phyloP scores from a whole-genome alignment of 345 rosid species.

The Pelargonium nanum region DNA sequence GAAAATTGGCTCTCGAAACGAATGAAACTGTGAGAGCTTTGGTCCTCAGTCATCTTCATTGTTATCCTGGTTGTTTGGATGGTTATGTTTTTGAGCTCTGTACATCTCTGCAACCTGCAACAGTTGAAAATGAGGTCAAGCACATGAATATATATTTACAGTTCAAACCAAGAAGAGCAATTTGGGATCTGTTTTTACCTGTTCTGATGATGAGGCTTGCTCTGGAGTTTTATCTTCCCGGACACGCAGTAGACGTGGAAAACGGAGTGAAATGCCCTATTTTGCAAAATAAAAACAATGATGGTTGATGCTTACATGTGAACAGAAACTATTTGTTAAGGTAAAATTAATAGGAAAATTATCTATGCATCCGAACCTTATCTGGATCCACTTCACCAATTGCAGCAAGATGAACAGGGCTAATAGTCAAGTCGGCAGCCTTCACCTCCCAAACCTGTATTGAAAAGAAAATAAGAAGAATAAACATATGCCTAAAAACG shows the following conservation, averaged over 20 bases:
- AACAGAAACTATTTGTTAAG: not conserved
- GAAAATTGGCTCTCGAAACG: not conserved
- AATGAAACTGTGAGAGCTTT: not conserved
- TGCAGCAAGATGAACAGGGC: slow-evolving; percentile 91
- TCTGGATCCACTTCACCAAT: slow-evolving; percentile 65
- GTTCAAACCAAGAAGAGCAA: not conserved
- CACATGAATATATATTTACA: not conserved
- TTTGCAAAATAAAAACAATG: not conserved
- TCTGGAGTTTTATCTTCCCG: slow-evolving; percentile 80
- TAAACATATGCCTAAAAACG: not conserved
- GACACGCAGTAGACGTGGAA: slow-evolving; percentile 77
- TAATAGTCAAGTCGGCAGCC: slow-evolving; percentile 92
- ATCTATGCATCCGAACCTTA: slow-evolving; percentile 38
- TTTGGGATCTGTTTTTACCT: slow-evolving; percentile 34
- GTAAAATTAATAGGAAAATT: not conserved
- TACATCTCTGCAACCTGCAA: slow-evolving; percentile 84
- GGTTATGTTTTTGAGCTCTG: slow-evolving; percentile 63
- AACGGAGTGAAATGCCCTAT: slow-evolving; percentile 81
- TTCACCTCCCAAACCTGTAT: slow-evolving; percentile 95
- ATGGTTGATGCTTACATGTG: not conserved
- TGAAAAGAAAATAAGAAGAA: not conserved
- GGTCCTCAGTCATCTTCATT: slow-evolving; percentile 53
- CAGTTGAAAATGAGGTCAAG: not conserved
- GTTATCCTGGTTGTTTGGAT: slow-evolving; percentile 40
- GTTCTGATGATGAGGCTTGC: slow-evolving; percentile 71